phyloP scores from a whole-genome alignment of 2,329 filamentous ascomycete genomes.

The Huntiella bhutanensis region DNA sequence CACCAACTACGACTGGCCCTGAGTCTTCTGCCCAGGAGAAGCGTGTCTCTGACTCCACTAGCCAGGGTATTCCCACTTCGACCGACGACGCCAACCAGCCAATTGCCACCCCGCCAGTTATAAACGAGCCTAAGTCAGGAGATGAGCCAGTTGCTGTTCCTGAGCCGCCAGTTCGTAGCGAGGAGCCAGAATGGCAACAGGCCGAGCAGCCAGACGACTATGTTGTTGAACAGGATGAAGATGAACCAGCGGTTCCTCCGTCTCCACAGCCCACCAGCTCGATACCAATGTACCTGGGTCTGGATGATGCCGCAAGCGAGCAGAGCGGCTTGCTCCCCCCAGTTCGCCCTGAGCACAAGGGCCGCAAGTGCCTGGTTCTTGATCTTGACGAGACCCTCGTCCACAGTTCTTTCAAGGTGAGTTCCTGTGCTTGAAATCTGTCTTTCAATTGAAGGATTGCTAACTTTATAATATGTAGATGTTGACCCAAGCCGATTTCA shows the following conservation, averaged over 20 bases:
- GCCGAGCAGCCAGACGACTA: conserved; percentile 11
- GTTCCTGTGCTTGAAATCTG: conserved; percentile 6
- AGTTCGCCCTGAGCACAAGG: conserved; percentile 57
- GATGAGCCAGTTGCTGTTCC: conserved; percentile 26
- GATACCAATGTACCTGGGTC: conserved; percentile 3
- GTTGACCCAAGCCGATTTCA: conserved; percentile 94
- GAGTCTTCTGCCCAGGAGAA: conserved; percentile 23
- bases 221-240: conserved; percentile 13
- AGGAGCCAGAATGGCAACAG: conserved; percentile 15
- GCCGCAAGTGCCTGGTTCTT: conserved; percentile 83
- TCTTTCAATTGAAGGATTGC: not conserved
- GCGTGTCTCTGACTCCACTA: conserved; percentile 26
- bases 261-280: conserved; percentile 19
- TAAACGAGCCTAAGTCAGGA: conserved; percentile 14
- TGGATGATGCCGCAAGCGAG: conserved; percentile 1
- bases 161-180: conserved; percentile 31
- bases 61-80: conserved; percentile 28
- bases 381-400: conserved; percentile 94
- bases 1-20: conserved; percentile 17
- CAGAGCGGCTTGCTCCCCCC: conserved; percentile 63
- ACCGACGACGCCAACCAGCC: conserved; percentile 24
- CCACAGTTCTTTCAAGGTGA: conserved; percentile 96
- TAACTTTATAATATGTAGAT: conserved; percentile 37
- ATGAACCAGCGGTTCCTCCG: conserved; percentile 20
- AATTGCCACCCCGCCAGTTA: conserved; percentile 15